Conservation (phyloP, 768 basidiomycete species). For the Leucocoprinus leucothites region DNA sequence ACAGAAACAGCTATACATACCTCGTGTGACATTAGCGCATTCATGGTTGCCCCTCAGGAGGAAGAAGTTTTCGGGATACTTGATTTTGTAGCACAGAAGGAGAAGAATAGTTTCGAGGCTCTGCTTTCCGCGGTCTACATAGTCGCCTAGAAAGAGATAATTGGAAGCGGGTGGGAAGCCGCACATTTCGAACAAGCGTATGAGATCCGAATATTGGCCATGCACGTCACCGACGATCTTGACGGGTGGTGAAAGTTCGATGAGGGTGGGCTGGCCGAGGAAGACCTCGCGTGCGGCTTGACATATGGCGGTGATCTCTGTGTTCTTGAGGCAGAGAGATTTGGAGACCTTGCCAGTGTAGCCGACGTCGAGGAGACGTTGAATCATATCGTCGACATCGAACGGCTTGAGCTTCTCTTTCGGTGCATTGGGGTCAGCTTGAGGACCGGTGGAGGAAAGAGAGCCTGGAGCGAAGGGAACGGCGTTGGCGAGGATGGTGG, state of each 20-base stretch:
- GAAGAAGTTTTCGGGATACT: conserved; percentile 99
- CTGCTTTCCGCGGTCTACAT: conserved; percentile 98
- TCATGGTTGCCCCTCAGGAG: conserved; percentile 97
- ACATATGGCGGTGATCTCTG: conserved; percentile 93
- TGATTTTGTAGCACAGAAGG: conserved; percentile 98
- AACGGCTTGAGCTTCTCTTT: conserved; percentile 68
- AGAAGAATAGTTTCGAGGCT: conserved; percentile 97
- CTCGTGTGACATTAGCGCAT: conserved; percentile 98
- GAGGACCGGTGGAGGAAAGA: conserved; percentile 33
- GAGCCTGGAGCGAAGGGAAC: conserved; percentile 55
- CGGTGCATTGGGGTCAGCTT: conserved; percentile 37
- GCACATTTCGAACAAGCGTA: conserved; percentile 98
- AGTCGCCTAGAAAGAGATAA: conserved; percentile 98
- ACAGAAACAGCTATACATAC: conserved; percentile 41
- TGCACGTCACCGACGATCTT: conserved; percentile 99
- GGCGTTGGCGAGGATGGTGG: conserved; percentile 81
- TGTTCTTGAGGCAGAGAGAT: conserved; percentile 91
- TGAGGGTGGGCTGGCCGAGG: conserved; percentile 92
- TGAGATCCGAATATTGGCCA: conserved; percentile 98
- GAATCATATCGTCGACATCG: conserved; percentile 98
- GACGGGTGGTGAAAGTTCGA: conserved; percentile 96
- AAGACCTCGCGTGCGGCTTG: conserved; percentile 95
- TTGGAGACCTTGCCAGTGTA: conserved; percentile 99
- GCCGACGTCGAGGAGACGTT: conserved; percentile 91
- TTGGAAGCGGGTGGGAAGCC: conserved; percentile 97